Evolutionary conservation across 2,329 filamentous ascomycete species (phyloP).

Genomic region (Pseudogymnoascus sp.): DNA sequence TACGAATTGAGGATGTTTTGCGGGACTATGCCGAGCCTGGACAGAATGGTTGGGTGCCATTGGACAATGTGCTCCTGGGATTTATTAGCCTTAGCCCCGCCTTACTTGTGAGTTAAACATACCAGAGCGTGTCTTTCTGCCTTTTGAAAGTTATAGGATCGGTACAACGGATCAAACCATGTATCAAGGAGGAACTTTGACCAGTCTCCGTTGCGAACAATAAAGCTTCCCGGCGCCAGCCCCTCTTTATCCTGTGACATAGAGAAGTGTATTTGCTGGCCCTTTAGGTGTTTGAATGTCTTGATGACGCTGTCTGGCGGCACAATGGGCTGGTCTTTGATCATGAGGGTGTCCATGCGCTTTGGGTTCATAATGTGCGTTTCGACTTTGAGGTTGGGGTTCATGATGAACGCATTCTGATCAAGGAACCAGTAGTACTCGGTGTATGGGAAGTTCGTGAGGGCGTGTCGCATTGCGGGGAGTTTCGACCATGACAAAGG

Average conservation of each 20-base stretch:
- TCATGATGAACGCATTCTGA: conserved; percentile 81
- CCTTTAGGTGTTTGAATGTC: conserved; percentile 76
- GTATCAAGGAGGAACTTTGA: conserved; percentile 86
- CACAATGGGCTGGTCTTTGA: conserved; percentile 77
- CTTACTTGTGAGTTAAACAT: conserved; percentile 28
- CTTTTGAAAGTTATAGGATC: conserved; percentile 93
- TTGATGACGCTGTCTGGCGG: conserved; percentile 96
- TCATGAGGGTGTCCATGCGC: conserved; percentile 69
- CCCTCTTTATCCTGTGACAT: conserved; percentile 79
- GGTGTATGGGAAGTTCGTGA: conserved; percentile 68
- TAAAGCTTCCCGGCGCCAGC: conserved; percentile 65
- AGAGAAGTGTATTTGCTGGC: conserved; percentile 70
- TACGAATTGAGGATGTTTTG: conserved; percentile 81
- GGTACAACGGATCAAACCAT: conserved; percentile 93
- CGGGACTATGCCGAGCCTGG: conserved; percentile 81
- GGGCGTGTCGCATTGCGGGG: conserved; percentile 80
- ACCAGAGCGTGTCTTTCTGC: conserved; percentile 87
- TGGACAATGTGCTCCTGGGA: conserved; percentile 75
- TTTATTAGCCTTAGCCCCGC: conserved; percentile 6
- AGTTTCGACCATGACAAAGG: conserved; percentile 66
- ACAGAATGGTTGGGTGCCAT: conserved; percentile 94
- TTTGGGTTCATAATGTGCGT: conserved; percentile 59
- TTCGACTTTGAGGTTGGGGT: conserved; percentile 61
- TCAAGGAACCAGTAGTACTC: conserved; percentile 84
- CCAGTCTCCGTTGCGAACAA: conserved; percentile 81